Base-by-base conservation (phyloP, 1,139 yeast genomes). In the Spathaspora sp. region DNA sequence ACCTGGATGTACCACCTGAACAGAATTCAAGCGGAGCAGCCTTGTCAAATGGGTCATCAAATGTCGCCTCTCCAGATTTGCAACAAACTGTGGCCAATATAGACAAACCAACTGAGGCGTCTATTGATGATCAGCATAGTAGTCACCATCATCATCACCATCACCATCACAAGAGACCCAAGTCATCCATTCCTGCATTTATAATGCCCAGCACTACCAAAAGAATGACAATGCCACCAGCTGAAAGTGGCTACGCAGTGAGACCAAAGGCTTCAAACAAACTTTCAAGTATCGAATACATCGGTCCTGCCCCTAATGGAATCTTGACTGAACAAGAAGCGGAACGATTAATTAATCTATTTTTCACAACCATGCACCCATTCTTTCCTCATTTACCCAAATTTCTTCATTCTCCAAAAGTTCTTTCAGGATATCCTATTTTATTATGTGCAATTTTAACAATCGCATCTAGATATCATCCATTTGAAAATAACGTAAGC, bases 371-470 rank as follows among this genome's bases (percentile, higher is more conserved):
- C 3, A 78, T 91, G 82, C 95, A 89, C 61, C 97, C 97, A 1
- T 91, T 83, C 61, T 90, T 86, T 65, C 97, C 97, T 1, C 88
- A 84, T 58, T 78, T 91, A 33, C 97, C 97, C 1, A 71, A 76
- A 31, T 88, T 84, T 51, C 63, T 90, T 40, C 93, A 85, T 48
- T 74, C 81, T 44, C 80, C 89, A 0, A 79, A 80, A 43, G 80
- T 78, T 7, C 67, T 91, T 38, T 83, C 90, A 0, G 85, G 85
- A 5, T 87, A 87, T 64, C 97, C 97, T 0, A 82, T 90, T 51
- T 69, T 90, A 40, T 65, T 90, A 26, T 86, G 95, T 59, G 85
- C 96, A 1, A 83, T 90, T 8, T 68, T 90, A 41, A 86, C 97
- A 0, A 83, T 90, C 4, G 76, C 96, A 0, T 75, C 95, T 1